Conservation (phyloP, 2,329 filamentous ascomycete species). For the Alternaria angustiovoidea region DNA sequence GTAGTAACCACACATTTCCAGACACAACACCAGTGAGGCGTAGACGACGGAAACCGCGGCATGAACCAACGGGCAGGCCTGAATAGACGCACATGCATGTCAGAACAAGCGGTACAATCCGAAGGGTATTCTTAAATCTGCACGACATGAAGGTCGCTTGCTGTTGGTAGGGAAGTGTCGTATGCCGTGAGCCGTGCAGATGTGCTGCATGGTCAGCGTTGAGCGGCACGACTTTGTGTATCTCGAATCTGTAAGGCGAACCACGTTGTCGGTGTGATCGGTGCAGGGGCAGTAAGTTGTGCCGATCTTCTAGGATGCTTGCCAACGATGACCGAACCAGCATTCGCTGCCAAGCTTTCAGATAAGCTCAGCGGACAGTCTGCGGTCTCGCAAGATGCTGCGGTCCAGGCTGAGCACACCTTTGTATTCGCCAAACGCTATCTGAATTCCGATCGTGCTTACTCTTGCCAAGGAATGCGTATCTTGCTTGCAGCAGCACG, state of each 20-base stretch:
- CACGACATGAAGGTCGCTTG: neutral
- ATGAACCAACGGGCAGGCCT: neutral
- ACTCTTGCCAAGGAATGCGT: constrained; percentile 4
- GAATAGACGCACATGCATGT: neutral
- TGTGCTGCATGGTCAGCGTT: constrained; percentile 3
- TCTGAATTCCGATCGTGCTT: neutral
- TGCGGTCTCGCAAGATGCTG: constrained; percentile 9
- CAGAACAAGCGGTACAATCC: neutral
- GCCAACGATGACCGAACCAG: constrained; percentile 5
- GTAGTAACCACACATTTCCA: neutral
- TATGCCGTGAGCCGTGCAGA: constrained; percentile 12
- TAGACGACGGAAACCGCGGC: constrained; percentile 1
- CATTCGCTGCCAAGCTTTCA: constrained; percentile 13
- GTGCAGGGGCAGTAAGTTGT: neutral
- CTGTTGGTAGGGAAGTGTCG: constrained; percentile 1
- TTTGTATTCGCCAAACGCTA: neutral
- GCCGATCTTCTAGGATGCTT: constrained; percentile 3
- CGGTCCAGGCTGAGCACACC: constrained; percentile 6
- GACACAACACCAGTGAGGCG: constrained; percentile 4
- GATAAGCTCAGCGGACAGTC: constrained; percentile 8
- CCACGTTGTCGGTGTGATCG: neutral
- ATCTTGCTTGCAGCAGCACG: neutral
- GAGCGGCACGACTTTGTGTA: neutral
- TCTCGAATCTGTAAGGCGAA: neutral
- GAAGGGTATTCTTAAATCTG: neutral